Evolutionary conservation across 1,284 basidiomycete genomes (phyloP).

Genomic region (Sanghuangporus weigelae): DNA sequence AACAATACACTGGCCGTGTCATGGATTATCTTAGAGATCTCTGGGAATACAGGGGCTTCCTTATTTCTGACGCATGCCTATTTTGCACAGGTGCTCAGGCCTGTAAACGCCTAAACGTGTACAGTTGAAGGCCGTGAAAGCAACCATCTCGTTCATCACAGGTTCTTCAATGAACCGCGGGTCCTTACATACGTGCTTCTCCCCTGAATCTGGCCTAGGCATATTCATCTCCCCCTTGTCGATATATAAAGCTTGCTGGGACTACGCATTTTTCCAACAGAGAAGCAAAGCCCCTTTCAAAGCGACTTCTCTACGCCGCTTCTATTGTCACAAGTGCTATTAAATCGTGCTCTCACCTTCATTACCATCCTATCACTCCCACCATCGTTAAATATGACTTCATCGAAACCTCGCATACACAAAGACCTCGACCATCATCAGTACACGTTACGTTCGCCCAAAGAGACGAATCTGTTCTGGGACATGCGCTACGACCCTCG

Average conservation of each 20-base stretch:
- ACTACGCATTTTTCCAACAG: not conserved
- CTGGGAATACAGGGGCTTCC: not conserved
- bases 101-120: not conserved
- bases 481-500: conserved; percentile 17
- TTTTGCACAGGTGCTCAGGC: not conserved
- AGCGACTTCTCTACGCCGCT: not conserved
- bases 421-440: conserved; percentile 10
- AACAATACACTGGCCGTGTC: conserved; percentile 1
- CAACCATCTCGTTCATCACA: not conserved
- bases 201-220: not conserved
- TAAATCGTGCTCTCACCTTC: too few species aligned
- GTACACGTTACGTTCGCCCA: not conserved
- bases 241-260: not conserved
- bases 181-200: not conserved
- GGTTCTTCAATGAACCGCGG: not conserved
- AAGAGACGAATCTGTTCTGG: conserved; percentile 1
- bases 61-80: not conserved
- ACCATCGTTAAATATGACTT: not conserved
- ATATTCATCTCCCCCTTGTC: not conserved
- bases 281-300: not conserved
- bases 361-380: not conserved
- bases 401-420: conserved; percentile 13
- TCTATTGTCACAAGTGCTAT: not conserved
- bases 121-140: not conserved
- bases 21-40: conserved; percentile 3